Evolutionary conservation across 1,284 basidiomycete genomes (phyloP).

Genomic region (Ceratorhiza oryzae-sativae): DNA sequence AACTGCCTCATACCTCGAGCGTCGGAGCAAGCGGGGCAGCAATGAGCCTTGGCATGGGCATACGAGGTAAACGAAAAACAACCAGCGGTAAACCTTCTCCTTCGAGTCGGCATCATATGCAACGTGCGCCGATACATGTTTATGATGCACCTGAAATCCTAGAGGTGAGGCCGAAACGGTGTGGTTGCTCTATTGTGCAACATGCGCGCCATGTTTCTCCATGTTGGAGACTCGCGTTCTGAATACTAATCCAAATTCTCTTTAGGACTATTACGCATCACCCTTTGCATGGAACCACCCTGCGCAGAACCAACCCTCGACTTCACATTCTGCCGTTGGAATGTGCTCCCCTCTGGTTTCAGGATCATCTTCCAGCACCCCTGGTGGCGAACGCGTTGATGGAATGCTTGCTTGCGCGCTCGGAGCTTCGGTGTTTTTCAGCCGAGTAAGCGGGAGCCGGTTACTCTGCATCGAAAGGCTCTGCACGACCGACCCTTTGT

Average conservation of each 20-base stretch:
- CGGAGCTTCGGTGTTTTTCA: conserved; percentile 29
- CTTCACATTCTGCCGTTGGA: neutral
- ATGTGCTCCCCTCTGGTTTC: neutral
- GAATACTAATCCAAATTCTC: neutral
- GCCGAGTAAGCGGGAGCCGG: conserved; percentile 28
- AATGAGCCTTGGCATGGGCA: conserved; percentile 24
- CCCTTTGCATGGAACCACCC: conserved; percentile 36
- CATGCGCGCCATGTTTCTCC: neutral
- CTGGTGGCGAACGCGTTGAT: neutral
- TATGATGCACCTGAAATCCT: conserved; percentile 36
- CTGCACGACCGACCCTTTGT: neutral
- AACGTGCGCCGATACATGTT: conserved; percentile 31
- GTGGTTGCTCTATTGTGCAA: neutral
- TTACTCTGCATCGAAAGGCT: conserved; percentile 25
- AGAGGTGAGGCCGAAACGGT: conserved; percentile 18
- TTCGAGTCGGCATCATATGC: conserved; percentile 35
- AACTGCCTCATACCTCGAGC: neutral
- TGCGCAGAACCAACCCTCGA: neutral
- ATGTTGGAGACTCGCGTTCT: neutral
- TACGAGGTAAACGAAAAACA: neutral
- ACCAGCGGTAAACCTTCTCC: conserved; percentile 20
- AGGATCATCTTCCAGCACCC: neutral
- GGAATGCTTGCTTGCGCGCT: conserved; percentile 32
- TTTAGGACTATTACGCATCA: conserved; percentile 34
- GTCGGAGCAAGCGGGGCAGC: conserved; percentile 27